Evolutionary conservation across 2,329 filamentous ascomycete genomes (phyloP), one percentile per base, ranked within the genome.

Genomic region (Alternaria gansuensis): DNA sequence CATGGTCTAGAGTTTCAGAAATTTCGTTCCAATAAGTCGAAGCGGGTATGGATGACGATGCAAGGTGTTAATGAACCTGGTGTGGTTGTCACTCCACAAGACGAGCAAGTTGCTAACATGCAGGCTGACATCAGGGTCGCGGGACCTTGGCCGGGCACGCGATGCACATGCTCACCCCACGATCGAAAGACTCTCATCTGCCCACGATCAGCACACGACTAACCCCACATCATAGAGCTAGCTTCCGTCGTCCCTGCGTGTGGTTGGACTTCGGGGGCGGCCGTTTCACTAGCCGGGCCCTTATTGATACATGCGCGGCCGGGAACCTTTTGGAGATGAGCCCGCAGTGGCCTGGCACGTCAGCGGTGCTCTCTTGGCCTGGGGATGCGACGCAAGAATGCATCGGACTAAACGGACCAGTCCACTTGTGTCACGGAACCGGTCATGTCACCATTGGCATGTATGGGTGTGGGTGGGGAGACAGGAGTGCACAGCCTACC

Each of bases 251-350:
- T 51, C 45, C 55, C 53, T 49, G 31, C 33, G 46, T 60, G 54
- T 60, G 54, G 65, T 64, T 51, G 51, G 50, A 13, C 57, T 53
- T 64, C 56, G 60, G 61, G 60, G 58, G 59, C 59, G 65, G 55
- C 66, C 64, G 68, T 62, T 58, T 24, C 41, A 31, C 58, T 52
- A 58, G 60, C 63, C 63, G 57, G 59, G 57, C 56, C 44, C 17
- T 46, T 54, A 55, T 43, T 54, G 63, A 54, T 64, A 62, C 49
- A 67, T 72, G 72, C 73, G 73, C 73, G 73, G 73, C 73, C 73
- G 73, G 69, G 71, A 75, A 48, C 44, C 44, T 21, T 26, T 24
- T n/a, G 67, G 60, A 23, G 37, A 59, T 62, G 50, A 53, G 37
- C 57, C 54, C 48, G 48, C 62, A 64, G 37, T 50, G 51, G 34